Conservation (phyloP, 441 rosid species). For the Iberis amara region DNA sequence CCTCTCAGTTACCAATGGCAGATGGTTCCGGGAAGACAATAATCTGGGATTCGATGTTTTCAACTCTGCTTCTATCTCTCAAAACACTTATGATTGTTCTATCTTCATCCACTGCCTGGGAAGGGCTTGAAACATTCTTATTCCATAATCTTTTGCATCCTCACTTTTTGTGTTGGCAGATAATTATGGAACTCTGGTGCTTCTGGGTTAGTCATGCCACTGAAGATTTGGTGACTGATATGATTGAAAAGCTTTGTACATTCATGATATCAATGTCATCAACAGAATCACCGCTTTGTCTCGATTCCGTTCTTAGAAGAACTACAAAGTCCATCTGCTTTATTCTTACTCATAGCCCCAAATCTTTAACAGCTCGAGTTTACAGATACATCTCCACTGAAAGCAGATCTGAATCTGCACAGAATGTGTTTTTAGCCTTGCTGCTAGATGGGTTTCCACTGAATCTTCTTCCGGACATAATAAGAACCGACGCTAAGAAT, state of each 20-base stretch:
- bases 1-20: constrained; percentile 50
- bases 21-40: constrained; percentile 50
- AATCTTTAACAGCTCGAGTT: constrained; percentile 50
- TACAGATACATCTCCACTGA: constrained; percentile 38
- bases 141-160: constrained; percentile 76
- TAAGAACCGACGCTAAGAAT: constrained; percentile 46
- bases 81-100: constrained; percentile 63
- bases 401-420: constrained; percentile 38
- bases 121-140: constrained; percentile 53
- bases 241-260: constrained; percentile 46
- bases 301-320: constrained; percentile 61
- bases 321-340: constrained; percentile 55
- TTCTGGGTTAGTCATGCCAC: constrained; percentile 64
- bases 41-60: constrained; percentile 62
- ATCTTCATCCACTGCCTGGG: constrained; percentile 60
- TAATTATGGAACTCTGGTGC: constrained; percentile 75
- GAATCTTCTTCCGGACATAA: constrained; percentile 44
- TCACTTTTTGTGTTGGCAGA: constrained; percentile 74
- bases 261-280: constrained; percentile 45
- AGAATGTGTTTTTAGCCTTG: constrained; percentile 48
- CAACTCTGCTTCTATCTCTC: constrained; percentile 49
- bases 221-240: constrained; percentile 36
- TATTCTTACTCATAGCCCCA: constrained; percentile 47
- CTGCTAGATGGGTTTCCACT: constrained; percentile 75
- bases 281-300: constrained; percentile 44